These are phyloP conservation scores for Sporothrix schenckii DNA, from an alignment of 2,329 filamentous ascomycete species.

Conservation along the genomic window DNA sequence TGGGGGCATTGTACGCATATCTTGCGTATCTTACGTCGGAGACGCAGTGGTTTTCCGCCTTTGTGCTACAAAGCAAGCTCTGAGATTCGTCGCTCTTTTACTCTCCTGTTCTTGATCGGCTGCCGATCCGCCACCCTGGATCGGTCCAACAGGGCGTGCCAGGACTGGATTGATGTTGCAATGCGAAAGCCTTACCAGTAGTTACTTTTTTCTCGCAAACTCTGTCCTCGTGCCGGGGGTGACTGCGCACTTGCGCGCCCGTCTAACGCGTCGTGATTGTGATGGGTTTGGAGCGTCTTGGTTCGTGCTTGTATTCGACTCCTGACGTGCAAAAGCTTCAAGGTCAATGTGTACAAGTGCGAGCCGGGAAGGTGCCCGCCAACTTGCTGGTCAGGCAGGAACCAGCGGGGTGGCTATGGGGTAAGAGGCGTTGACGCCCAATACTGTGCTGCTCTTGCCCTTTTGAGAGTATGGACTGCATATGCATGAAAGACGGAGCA, in stretches of 20 bases:
- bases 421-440: constrained; percentile 30
- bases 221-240: neutral
- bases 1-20: constrained; percentile 8
- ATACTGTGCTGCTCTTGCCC: constrained; percentile 23
- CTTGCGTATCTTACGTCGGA: constrained; percentile 14
- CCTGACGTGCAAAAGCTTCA: neutral
- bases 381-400: constrained; percentile 18
- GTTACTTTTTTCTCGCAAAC: neutral
- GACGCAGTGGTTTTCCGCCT: constrained; percentile 9
- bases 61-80: constrained; percentile 2
- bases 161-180: neutral
- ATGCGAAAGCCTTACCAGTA: neutral
- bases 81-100: neutral
- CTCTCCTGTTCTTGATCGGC: constrained; percentile 21
- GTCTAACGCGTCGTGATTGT: constrained; percentile 3
- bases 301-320: neutral
- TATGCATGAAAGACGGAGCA: constrained; percentile 11
- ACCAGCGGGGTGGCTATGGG: neutral
- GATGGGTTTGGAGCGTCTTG: neutral
- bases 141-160: constrained; percentile 2
- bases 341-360: neutral
- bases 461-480: constrained; percentile 11
- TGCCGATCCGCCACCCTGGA: constrained; percentile 24
- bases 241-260: neutral
- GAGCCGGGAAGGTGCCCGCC: neutral